phyloP scores from a whole-genome alignment of 768 basidiomycete species.

The Leucocoprinus birnbaumii region DNA sequence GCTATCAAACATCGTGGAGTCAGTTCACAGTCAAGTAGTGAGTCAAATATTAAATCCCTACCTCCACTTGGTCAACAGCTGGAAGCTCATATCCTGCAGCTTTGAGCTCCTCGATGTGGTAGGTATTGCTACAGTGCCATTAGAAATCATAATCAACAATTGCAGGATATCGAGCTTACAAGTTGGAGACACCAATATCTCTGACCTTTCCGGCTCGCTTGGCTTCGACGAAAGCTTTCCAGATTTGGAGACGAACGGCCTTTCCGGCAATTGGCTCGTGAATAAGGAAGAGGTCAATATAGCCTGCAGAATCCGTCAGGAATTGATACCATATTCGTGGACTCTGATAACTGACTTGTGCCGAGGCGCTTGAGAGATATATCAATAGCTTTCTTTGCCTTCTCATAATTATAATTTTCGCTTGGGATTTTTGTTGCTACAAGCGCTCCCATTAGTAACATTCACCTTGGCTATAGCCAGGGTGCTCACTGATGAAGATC shows the following conservation, averaged over 20 bases:
- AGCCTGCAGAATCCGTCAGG: conserved; percentile 17
- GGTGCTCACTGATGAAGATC: conserved; percentile 14
- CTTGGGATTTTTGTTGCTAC: conserved; percentile 12
- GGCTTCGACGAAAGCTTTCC: conserved; percentile 62
- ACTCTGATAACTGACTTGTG: conserved; percentile 7
- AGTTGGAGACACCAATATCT: conserved; percentile 79
- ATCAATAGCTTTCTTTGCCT: conserved; percentile 9
- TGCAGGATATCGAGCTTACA: conserved; percentile 37
- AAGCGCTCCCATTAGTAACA: neutral
- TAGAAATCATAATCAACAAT: no score
- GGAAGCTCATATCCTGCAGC: conserved; percentile 60
- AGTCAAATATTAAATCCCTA: conserved; percentile 16
- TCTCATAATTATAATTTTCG: conserved; percentile 6
- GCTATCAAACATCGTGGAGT: conserved; percentile 33
- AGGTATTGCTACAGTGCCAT: conserved; percentile 42
- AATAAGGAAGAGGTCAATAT: conserved; percentile 69
- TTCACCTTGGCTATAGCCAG: neutral
- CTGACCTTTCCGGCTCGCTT: conserved; percentile 62
- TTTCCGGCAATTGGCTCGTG: conserved; percentile 68
- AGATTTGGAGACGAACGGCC: conserved; percentile 62
- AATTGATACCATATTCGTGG: no score
- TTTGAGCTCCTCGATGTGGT: conserved; percentile 73
- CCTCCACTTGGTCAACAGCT: conserved; percentile 81
- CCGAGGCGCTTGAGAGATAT: conserved; percentile 10
- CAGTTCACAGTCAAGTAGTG: neutral